Conservation (phyloP, 2,329 filamentous ascomycete species). For the Mariannaea elegans region DNA sequence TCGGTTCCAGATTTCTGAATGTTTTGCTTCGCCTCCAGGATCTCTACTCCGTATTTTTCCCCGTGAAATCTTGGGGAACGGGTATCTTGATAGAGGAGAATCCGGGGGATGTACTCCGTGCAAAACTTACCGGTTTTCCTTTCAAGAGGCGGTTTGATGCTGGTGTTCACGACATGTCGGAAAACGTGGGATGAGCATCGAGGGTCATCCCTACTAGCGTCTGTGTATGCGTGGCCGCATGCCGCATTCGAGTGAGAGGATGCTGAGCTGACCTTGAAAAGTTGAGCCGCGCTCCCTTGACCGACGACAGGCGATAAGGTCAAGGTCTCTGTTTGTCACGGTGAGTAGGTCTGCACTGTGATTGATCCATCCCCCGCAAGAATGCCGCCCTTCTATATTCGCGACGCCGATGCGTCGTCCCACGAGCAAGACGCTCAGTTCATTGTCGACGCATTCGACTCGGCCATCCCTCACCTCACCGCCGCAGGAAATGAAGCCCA, state of each 20-base stretch:
- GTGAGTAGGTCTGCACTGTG: constrained; percentile 1
- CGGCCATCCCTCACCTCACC: constrained; percentile 39
- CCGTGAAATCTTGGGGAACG: constrained; percentile 17
- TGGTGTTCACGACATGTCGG: constrained; percentile 15
- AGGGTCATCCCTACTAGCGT: constrained; percentile 36
- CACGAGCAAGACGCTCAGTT: constrained; percentile 42
- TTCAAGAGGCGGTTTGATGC: not conserved
- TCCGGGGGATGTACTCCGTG: not conserved
- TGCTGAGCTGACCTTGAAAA: constrained; percentile 27
- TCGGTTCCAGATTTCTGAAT: constrained; percentile 10
- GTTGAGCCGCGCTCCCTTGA: constrained; percentile 18
- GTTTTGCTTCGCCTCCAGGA: constrained; percentile 12
- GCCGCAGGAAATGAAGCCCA: constrained; percentile 40
- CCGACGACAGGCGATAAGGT: constrained; percentile 25
- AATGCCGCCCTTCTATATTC: constrained; percentile 37
- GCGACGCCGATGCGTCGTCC: constrained; percentile 31
- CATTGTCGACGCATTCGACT: constrained; percentile 44
- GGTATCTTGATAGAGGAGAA: constrained; percentile 11
- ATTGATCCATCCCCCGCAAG: constrained; percentile 19
- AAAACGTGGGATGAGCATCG: constrained; percentile 26
- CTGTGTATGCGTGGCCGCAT: constrained; percentile 20
- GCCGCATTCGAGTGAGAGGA: constrained; percentile 21
- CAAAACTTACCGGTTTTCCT: not conserved
- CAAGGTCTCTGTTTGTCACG: constrained; percentile 3
- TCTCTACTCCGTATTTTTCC: constrained; percentile 16